Base-by-base conservation (phyloP, 768 basidiomycete species). In the Boletus vinaceobasis region DNA sequence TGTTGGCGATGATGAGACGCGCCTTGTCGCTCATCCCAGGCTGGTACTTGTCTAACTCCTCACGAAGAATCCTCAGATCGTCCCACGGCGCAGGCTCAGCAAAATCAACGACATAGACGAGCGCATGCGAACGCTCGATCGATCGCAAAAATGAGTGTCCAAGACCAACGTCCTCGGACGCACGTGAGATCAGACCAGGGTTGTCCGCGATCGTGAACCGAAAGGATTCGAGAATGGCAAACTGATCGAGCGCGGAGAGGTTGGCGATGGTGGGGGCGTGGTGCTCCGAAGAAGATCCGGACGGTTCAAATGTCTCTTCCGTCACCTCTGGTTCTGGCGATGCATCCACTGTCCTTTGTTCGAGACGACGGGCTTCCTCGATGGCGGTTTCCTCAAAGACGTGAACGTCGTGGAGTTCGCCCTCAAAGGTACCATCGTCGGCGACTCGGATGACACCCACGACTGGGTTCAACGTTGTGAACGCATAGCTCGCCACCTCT, bases 181-280 rank as follows among this genome's bases (percentile, higher is more conserved):
- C 90, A 14, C 81, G 78, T 9, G 83, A 80, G 53, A 98, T 86
- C 43, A 98, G 84, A 8, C 97, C 97, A 0, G 97, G 97, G 66
- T 98, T 98, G 73, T 99, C 97, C 36, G 94, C 91, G 60, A 99
- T 86, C 14, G 93, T 97, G 77, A 98, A 97, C 10, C 97, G 83
- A 69, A 92, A 87, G 5, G 77, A 73, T 71, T 98, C 95, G 40
- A 76, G 75, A 32, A 82, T 61, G 63, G 86, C 81, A 55, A 86
- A 87, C 36, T 73, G 72, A 62, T 81, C 62, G 11, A 71, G 65
- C 36, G 61, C 48, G 23, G 69, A 55, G 1, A 61, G 57, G 42
- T 60, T 55, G 9, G 57, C 49, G 14, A 49, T 17, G 23, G 35
- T 8, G 2, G 53, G 14, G 7, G 26, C 5, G 23, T 43, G 26